Base-by-base conservation (phyloP, 257 asterid species). In the Penstemon eatonii region DNA sequence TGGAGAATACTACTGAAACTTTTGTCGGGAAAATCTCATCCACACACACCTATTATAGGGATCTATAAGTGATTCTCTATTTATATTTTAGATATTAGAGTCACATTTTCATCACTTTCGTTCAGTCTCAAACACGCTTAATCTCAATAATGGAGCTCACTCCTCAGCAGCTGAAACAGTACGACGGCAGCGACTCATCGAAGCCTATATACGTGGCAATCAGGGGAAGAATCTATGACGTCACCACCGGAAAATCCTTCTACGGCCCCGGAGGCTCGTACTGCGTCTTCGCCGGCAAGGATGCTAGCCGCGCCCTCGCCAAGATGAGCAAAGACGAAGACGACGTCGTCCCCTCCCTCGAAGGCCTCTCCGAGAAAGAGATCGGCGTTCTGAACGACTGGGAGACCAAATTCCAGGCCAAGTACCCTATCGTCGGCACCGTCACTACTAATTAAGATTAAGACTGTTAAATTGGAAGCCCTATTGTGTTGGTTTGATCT, bases 351-450 rank as follows among this genome's bases (percentile, higher is more conserved):
- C 77, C 89, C 0, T 66, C 83, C 51, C 85, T 87, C 37, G 89
- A 88, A 25, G 97, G 97, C 7, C 95, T 93, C 42, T 69, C 99
- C 1, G 97, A 88, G 49, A 88, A 88, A 80, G 99, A 93, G 87
- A 82, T 88, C 75, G 86, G 79, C 25, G 96, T 84, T 51, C 99
- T 93, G 38, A 78, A 56, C 52, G 99, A 93, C 80, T 93, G 99
- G 99, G 99, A 90, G 83, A 91, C 65, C 76, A 93, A 93, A 72
- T 93, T 90, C 63, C 85, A 93, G 90, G 96, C 96, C 56, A 93
- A 93, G 87, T 93, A 93, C 80, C 92, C 96, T 4, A 72, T 88
- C 63, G 95, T 84, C 65, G 99, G 89, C 54, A 79, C 83, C 36
- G 85, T 89, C 40, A 7, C 66, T 11, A n/a, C 70, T 67, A 71